phyloP scores from a whole-genome alignment of 495 filamentous ascomycete species.

The Polyplosphaeria fusca region DNA sequence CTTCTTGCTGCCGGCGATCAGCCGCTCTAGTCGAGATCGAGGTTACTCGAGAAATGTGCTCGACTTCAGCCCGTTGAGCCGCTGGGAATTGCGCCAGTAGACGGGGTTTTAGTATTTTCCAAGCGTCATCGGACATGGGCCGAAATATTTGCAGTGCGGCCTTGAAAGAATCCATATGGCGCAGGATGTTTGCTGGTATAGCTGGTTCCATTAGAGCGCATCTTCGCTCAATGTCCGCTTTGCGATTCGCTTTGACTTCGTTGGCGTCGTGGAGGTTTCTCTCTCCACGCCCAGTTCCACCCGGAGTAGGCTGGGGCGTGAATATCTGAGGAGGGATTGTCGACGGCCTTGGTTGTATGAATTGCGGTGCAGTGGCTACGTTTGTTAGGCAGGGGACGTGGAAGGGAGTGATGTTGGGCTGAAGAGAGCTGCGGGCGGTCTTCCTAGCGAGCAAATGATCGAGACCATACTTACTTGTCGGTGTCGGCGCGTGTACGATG shows the following conservation, averaged over 20 bases:
- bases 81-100: constrained; percentile 60
- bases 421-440: neutral
- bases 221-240: constrained; percentile 65
- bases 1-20: constrained; percentile 46
- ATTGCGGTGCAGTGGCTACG: constrained; percentile 7
- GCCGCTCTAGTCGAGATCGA: constrained; percentile 47
- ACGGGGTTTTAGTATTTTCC: constrained; percentile 62
- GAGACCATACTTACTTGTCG: constrained; percentile 19
- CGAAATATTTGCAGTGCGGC: constrained; percentile 64
- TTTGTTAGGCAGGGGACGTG: constrained; percentile 10
- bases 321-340: constrained; percentile 13
- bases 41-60: constrained; percentile 42
- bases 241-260: constrained; percentile 57
- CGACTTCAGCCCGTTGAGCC: constrained; percentile 55
- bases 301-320: constrained; percentile 14
- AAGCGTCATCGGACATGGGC: constrained; percentile 61
- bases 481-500: constrained; percentile 19
- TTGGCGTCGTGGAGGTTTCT: constrained; percentile 48
- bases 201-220: constrained; percentile 61
- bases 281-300: constrained; percentile 32
- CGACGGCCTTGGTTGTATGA: constrained; percentile 16
- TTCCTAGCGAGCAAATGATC: neutral
- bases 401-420: constrained; percentile 9
- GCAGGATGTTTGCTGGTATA: constrained; percentile 54
- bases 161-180: constrained; percentile 65